phyloP scores from a whole-genome alignment of 108 stramenopile species.

The Poteriospumella lacustris region DNA sequence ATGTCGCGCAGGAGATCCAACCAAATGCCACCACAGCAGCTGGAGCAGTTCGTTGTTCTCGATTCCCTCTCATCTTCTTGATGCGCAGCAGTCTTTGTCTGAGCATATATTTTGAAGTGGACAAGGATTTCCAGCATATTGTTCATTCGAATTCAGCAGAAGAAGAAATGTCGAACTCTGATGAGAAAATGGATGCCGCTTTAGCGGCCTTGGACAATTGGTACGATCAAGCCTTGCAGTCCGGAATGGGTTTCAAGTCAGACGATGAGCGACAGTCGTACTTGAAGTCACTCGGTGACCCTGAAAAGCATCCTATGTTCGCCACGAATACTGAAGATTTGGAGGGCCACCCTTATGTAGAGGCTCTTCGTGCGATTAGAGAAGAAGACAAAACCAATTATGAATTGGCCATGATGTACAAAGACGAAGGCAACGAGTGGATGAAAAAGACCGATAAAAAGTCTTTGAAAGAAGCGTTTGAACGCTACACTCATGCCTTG shows the following conservation, averaged over 20 bases:
- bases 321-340: constrained; percentile 3
- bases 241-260: not conserved
- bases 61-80: too few relatives aligned
- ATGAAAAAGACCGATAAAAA: not conserved
- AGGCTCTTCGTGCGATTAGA: constrained; percentile 4
- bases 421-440: constrained; percentile 22
- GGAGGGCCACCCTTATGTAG: not conserved
- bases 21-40: too few relatives aligned
- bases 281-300: not conserved
- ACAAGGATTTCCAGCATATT: too few relatives aligned
- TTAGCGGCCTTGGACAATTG: not conserved
- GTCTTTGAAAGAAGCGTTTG: not conserved
- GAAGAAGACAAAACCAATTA: constrained; percentile 3
- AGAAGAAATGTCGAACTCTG: too few relatives aligned
- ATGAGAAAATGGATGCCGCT: not conserved
- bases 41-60: too few relatives aligned
- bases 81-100: too few relatives aligned
- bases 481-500: not conserved
- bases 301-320: constrained; percentile 9
- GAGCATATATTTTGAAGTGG: too few relatives aligned
- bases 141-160: too few relatives aligned
- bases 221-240: not conserved
- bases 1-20: too few relatives aligned
- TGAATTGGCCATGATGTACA: constrained; percentile 16
- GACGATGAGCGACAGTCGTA: constrained; percentile 10